Evolutionary conservation across 805 yeast species (phyloP), one percentile per base, ranked within the genome.

Genomic region (Clavispora phyllophila): DNA sequence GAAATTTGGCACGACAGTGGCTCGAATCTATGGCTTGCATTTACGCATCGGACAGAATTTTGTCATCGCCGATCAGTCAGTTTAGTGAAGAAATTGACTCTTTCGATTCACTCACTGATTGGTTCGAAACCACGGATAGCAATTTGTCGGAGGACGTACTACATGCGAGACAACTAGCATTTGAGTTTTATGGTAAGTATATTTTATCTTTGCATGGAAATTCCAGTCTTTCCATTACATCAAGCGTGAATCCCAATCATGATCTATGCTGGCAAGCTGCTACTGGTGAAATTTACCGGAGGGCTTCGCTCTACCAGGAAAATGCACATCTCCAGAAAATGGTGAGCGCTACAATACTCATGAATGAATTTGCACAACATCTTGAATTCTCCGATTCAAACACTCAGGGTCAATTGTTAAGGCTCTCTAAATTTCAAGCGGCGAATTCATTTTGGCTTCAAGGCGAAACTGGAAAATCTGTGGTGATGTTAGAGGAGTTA

Each of bases 381-480:
- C 5, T 20, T 14, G 35, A 27, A 7, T 15, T 42, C 12, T 15
- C 18, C 6, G 25, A 41, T 4, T 1, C 46, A 0, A 50, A 56
- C 23, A 46, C 54, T 25, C 24, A 24, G 39, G 56, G 2, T 18
- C 25, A 31, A 13, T 44, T 50, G 12, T 42, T 31, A 10, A 46
- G 41, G 35, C 45, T 41, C 14, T 56, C 48, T 24, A 53, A 38
- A 46, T 50, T 41, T 48, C 79, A 79, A 35, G 57, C 78, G 0
- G 87, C 96, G 0, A 60, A 66, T 5, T 73, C 84, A 0, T 64
- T 84, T 22, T 87, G 96, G 95, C 61, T 63, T 0, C 78, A 77
- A 42, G 78, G 79, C 0, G 79, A 82, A 36, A 70, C 75, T 0
- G 62, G 66, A 9, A 66, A 75, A 13, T 80, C 96, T 0, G 77